These are phyloP conservation scores for Kazachstania martiniae DNA, from an alignment of 805 yeast genomes.

Conservation along the genomic window DNA sequence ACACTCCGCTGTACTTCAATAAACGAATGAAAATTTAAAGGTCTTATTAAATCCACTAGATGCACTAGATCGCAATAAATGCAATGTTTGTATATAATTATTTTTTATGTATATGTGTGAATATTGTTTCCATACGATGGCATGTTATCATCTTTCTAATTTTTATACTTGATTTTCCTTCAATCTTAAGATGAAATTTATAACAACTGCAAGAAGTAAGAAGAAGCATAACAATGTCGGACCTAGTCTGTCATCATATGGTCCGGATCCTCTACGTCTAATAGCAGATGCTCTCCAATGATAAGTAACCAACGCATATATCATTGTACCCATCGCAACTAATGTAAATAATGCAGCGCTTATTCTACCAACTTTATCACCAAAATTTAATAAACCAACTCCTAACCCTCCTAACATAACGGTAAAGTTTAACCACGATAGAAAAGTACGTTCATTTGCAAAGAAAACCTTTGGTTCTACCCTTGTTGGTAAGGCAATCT, in stretches of 20 bases:
- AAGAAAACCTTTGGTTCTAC: conserved; percentile 98
- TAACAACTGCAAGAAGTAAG: conserved; percentile 82
- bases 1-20: too few species aligned
- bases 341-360: conserved; percentile 91
- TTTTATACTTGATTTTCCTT: conserved; percentile 10
- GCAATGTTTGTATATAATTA: too few species aligned
- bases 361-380: conserved; percentile 86
- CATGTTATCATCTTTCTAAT: too few species aligned
- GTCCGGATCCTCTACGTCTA: conserved; percentile 94
- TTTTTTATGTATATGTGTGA: too few species aligned
- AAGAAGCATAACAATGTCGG: conserved; percentile 96
- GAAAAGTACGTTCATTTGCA: conserved; percentile 96
- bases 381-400: conserved; percentile 90
- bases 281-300: conserved; percentile 99
- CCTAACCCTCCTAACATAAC: conserved; percentile 95
- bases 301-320: conserved; percentile 87
- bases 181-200: conserved; percentile 75
- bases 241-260: conserved; percentile 98
- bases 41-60: too few species aligned
- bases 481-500: conserved; percentile 95
- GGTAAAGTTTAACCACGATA: conserved; percentile 98
- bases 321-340: conserved; percentile 97
- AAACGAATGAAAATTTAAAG: too few species aligned
- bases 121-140: too few species aligned
- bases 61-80: too few species aligned